phyloP scores from a whole-genome alignment of 495 filamentous ascomycete species.

The Penicillium pancosmium region DNA sequence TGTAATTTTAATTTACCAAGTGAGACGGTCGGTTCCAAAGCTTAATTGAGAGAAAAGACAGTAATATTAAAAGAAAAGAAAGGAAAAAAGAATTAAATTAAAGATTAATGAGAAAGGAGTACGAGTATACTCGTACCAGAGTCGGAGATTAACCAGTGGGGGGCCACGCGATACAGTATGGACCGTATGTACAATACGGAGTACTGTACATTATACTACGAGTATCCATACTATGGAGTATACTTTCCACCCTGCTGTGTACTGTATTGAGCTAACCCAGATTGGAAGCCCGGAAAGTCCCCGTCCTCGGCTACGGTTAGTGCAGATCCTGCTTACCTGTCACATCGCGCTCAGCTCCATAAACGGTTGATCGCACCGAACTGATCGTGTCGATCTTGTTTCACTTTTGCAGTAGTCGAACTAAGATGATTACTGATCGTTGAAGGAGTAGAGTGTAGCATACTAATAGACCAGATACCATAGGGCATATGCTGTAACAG shows the following conservation, averaged over 20 bases:
- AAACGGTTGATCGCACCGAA: slow-evolving; percentile 34
- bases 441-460: no score
- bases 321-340: slow-evolving; percentile 42
- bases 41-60: slow-evolving; percentile 36
- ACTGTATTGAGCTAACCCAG: slow-evolving; percentile 15
- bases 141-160: slow-evolving; percentile 36
- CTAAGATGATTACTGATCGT: not conserved
- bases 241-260: no score
- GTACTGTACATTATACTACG: not conserved
- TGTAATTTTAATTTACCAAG: slow-evolving; percentile 16
- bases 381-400: slow-evolving; percentile 23
- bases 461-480: no score
- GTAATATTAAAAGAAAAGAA: not conserved
- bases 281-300: slow-evolving; percentile 32
- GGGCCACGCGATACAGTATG: slow-evolving; percentile 23
- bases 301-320: slow-evolving; percentile 35
- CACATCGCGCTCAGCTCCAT: slow-evolving; percentile 30
- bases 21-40: slow-evolving; percentile 45
- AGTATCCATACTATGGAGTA: not conserved
- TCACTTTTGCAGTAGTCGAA: not conserved
- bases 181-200: slow-evolving; percentile 5
- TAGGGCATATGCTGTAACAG: no score
- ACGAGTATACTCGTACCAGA: no score
- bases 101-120: not conserved
- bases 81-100: not conserved